These are phyloP conservation scores for Penstemon davidsonii DNA, from an alignment of 257 asterid genomes.

Conservation along the genomic window DNA sequence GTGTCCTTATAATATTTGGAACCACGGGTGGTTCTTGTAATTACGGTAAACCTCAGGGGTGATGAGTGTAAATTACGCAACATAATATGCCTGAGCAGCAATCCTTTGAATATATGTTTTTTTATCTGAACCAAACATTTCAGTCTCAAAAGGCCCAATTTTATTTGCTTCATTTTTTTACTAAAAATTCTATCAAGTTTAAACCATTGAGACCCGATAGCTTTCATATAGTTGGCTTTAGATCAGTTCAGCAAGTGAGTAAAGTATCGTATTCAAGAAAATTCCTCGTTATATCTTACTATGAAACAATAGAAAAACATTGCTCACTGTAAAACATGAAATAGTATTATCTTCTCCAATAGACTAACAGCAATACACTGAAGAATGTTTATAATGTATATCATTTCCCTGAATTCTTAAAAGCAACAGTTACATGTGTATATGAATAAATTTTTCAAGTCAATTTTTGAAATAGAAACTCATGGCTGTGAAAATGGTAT, in stretches of 20 bases:
- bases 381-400: not conserved
- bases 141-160: too few species aligned
- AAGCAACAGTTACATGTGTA: not conserved
- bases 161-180: not conserved
- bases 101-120: too few species aligned
- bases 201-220: too few species aligned
- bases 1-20: too few species aligned
- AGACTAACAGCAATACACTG: not conserved
- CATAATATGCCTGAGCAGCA: too few species aligned
- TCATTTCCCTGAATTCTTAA: constrained; percentile 12
- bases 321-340: constrained; percentile 10
- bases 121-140: too few species aligned
- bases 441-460: not conserved
- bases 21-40: too few species aligned
- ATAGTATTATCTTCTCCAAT: constrained; percentile 7
- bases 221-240: not conserved
- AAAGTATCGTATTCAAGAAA: not conserved
- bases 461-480: not conserved
- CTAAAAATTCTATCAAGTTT: not conserved
- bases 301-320: constrained; percentile 5
- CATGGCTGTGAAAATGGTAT: not conserved
- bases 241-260: not conserved
- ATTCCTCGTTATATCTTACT: constrained; percentile 6
- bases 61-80: too few species aligned
- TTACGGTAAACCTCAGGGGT: too few species aligned